Evolutionary conservation across 371 early-diverging fungal species (phyloP).

Genomic region (Phascolomyces articulosus): DNA sequence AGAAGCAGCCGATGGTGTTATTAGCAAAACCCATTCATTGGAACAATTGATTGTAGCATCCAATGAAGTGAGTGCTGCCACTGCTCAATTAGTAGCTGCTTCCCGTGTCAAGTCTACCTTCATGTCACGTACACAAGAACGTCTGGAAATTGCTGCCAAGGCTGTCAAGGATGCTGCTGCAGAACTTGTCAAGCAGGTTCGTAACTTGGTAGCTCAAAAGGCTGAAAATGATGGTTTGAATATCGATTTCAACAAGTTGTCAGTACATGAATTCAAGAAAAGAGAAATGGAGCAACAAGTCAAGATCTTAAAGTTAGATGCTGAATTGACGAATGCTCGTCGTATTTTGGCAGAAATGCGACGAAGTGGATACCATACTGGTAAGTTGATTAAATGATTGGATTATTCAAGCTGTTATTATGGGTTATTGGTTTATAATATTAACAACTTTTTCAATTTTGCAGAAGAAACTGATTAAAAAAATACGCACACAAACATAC

Average conservation of each 20-base stretch:
- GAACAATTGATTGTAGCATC: constrained; percentile 97
- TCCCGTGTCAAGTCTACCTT: constrained; percentile 93
- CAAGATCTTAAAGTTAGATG: constrained; percentile 91
- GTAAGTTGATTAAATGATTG: too few relatives aligned
- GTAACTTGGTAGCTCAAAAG: constrained; percentile 80
- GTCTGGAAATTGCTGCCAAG: constrained; percentile 90
- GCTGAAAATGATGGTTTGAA: constrained; percentile 43
- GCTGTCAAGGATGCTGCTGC: constrained; percentile 92
- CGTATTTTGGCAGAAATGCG: constrained; percentile 92
- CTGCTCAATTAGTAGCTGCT: constrained; percentile 97
- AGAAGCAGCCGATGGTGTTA: constrained; percentile 95
- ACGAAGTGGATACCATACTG: constrained; percentile 54
- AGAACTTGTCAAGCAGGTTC: constrained; percentile 91
- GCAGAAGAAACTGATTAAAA: constrained; percentile 44
- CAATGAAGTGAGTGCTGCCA: constrained; percentile 94
- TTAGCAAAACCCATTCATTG: constrained; percentile 86
- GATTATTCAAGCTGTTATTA: too few relatives aligned
- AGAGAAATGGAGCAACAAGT: constrained; percentile 98
- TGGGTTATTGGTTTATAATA: too few relatives aligned
- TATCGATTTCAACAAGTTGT: constrained; percentile 77
- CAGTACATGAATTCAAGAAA: constrained; percentile 91
- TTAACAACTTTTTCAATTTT: background rate
- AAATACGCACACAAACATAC: background rate
- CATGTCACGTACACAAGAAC: constrained; percentile 90
- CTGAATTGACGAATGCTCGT: constrained; percentile 86